phyloP scores from a whole-genome alignment of 345 rosid genomes.

The Murraya koenigii region DNA sequence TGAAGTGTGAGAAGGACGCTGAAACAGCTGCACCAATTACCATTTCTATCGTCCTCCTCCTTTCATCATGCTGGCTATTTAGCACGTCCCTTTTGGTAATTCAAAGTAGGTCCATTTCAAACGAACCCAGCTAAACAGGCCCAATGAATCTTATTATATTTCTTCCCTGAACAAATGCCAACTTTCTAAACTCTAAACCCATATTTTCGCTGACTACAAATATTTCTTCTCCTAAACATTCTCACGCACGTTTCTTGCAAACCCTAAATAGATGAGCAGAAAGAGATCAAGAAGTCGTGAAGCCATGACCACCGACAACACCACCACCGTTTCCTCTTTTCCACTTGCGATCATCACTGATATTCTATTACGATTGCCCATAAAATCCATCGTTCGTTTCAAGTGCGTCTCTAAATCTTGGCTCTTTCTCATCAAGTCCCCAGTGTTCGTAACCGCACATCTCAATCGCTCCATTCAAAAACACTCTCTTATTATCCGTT shows the following conservation, averaged over 20 bases:
- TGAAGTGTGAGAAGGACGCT: too few species aligned
- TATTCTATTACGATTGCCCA: slow-evolving; percentile 36
- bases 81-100: too few species aligned
- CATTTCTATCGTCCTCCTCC: too few species aligned
- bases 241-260: not conserved
- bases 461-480: slow-evolving; percentile 25
- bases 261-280: not conserved
- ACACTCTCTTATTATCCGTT: slow-evolving; percentile 28
- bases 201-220: not conserved
- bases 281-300: not conserved
- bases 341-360: slow-evolving; percentile 10
- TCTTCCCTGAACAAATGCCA: not conserved
- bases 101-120: not conserved
- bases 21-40: too few species aligned
- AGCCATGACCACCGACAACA: not conserved
- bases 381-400: slow-evolving; percentile 39
- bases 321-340: not conserved
- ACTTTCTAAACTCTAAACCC: not conserved
- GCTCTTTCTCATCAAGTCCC: slow-evolving; percentile 23
- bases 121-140: not conserved
- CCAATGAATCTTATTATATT: not conserved
- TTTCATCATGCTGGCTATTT: too few species aligned
- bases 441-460: slow-evolving; percentile 28
- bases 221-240: not conserved
- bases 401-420: slow-evolving; percentile 34